A percentile compares a stretch with the other conserved stretches of the same genome.
Conservation (phyloP, 1,284 basidiomycete genomes). For the Puccinia triticina region DNA sequence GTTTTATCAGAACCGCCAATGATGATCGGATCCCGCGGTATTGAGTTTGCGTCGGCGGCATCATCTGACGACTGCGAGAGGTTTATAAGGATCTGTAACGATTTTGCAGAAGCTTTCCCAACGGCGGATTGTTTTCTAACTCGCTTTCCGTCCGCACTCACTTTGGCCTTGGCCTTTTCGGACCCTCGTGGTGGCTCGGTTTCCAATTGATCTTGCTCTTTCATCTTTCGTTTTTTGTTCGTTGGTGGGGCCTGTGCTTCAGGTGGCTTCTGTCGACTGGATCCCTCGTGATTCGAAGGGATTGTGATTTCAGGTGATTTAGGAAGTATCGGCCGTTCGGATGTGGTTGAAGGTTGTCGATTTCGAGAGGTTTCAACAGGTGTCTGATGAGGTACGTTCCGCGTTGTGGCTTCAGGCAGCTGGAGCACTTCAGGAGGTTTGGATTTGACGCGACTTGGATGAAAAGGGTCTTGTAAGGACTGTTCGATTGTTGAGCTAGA, state of each 20-base stretch:
- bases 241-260: not conserved
- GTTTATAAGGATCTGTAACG: constrained; percentile 25
- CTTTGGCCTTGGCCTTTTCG: not conserved
- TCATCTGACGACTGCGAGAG: constrained; percentile 31
- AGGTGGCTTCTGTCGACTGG: not conserved
- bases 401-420: not conserved
- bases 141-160: constrained; percentile 9
- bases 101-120: constrained; percentile 34
- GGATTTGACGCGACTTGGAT: constrained; percentile 2
- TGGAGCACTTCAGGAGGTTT: not conserved
- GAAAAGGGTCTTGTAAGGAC: not conserved
- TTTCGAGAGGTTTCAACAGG: not conserved
- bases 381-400: not conserved
- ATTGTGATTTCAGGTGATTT: constrained; percentile 1
- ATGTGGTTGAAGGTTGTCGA: not conserved
- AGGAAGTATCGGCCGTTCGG: not conserved
- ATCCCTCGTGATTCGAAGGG: not conserved
- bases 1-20: not conserved
- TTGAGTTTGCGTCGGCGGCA: not conserved
- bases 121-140: constrained; percentile 46
- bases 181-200: not conserved
- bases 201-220: not conserved
- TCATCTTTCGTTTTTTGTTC: constrained; percentile 9
- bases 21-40: not conserved
- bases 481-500: constrained; percentile 3